phyloP scores from a whole-genome alignment of 2,329 filamentous ascomycete species.

The Sordariomycetes sp. region DNA sequence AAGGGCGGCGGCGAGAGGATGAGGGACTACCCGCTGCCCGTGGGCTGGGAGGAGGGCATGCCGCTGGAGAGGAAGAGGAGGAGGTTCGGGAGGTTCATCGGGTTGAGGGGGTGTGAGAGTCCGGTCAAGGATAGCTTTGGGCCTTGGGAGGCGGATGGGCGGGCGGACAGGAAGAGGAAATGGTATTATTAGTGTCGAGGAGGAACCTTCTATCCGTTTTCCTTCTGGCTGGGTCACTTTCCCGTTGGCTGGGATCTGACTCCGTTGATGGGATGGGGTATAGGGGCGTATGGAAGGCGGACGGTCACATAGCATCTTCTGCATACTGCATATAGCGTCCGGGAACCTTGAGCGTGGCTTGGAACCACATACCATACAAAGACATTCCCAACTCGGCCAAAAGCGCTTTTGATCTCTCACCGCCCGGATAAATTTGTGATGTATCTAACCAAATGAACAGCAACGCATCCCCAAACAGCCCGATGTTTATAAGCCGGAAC shows the following conservation, averaged over 20 bases:
- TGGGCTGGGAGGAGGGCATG: constrained; percentile 43
- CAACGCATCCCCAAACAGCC: neutral
- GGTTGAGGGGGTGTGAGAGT: constrained; percentile 33
- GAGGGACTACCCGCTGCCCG: constrained; percentile 51
- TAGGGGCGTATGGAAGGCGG: neutral
- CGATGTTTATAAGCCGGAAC: constrained; percentile 1
- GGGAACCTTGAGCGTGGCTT: neutral
- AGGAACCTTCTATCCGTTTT: neutral
- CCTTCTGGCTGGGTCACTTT: neutral
- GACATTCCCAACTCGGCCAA: neutral
- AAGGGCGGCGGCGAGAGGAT: constrained; percentile 40
- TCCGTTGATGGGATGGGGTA: neutral
- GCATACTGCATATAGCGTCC: neutral
- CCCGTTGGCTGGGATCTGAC: neutral
- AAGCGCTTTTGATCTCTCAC: neutral
- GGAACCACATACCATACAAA: neutral
- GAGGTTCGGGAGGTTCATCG: constrained; percentile 62
- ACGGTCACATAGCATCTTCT: neutral
- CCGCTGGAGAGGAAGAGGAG: constrained; percentile 55
- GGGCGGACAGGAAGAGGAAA: constrained; percentile 11
- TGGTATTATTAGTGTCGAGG: constrained; percentile 1
- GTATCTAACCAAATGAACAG: neutral
- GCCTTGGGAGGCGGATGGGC: neutral
- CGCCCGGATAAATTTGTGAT: neutral
- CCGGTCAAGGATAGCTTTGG: neutral